Base-by-base conservation (phyloP, 768 basidiomycete genomes). In the Russula dissimulans region DNA sequence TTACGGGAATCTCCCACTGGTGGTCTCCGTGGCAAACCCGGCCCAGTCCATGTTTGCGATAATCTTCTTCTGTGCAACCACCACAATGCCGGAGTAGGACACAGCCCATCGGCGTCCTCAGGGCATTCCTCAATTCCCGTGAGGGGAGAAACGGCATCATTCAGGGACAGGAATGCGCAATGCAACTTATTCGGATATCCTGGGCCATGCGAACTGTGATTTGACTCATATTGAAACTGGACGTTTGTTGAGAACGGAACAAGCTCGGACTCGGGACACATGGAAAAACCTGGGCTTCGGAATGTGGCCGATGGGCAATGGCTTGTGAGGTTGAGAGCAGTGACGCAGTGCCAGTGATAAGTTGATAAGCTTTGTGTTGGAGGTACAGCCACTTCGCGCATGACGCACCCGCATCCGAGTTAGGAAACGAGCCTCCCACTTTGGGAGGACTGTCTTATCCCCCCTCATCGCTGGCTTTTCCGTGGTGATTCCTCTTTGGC, bases 211-310 rank as follows among this genome's bases (percentile, higher is more conserved):
- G 9, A 59, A 42, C 11, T 38, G 14, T 9, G 32, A 52, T 44
- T 5, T 55, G 29, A 60, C 14, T 74, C 79, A 92, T 90, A 76
- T 73, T 95, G 93, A 78, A 95, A 87, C 68, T 91, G 89, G 22
- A 95, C 70, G 67, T 95, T 95, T 31, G 92, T 89, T 0, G 85
- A 87, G 71, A 97, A 97, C 0, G 93, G 92, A n/a, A 89, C 85
- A 42, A 93, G 76, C 63, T 92, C 81, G 5, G 91, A 26, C 22
- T 26, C 22, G 22, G 22, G 22, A 80, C 0, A 82, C 78, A 65
- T 81, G 84, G 77, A 91, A 95, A 0, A 85, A 77, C 14, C 82
- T 78, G 50, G 86, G 73, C 7, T 70, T 63, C 0, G 82, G 85
- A 29, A 93, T 85, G 66, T 89, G 87, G 57, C 85, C 83, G 9